Conservation (phyloP, 2,329 filamentous ascomycete genomes). For the Penicillium aurantiogriseum region DNA sequence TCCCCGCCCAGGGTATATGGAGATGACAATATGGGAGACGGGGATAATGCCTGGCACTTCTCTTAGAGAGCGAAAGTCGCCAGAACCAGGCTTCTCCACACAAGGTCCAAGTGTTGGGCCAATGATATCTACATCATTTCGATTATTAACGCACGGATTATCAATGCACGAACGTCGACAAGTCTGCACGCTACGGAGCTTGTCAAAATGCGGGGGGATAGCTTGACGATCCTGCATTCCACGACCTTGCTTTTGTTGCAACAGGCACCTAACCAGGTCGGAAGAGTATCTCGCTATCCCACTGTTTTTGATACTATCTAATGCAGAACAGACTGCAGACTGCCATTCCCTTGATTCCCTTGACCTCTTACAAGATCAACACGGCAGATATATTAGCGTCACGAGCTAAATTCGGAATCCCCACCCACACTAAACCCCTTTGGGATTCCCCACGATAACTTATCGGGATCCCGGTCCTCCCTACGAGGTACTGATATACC, state of each 20-base stretch:
- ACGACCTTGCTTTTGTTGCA: background rate
- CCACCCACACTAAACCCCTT: slow-evolving; percentile 15
- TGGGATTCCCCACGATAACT: slow-evolving; percentile 17
- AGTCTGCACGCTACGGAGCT: slow-evolving; percentile 6
- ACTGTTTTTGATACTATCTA: background rate
- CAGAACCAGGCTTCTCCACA: background rate
- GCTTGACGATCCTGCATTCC: background rate
- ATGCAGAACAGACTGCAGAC: background rate
- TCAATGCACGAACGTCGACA: slow-evolving; percentile 1
- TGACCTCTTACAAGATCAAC: background rate
- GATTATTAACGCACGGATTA: slow-evolving; percentile 9
- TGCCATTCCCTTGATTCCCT: background rate
- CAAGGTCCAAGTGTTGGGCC: slow-evolving; percentile 1
- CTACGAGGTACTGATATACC: background rate
- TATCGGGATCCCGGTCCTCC: slow-evolving; percentile 11
- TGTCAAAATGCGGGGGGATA: slow-evolving; percentile 13
- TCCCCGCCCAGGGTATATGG: background rate
- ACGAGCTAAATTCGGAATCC: slow-evolving; percentile 25
- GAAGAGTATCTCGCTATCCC: background rate
- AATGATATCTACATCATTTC: slow-evolving; percentile 10
- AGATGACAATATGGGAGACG: background rate
- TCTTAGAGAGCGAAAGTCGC: background rate
- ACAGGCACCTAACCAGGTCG: background rate
- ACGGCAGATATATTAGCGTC: slow-evolving; percentile 11
- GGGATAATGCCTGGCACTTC: slow-evolving; percentile 1